Conservation (phyloP, 352 stramenopile genomes). For the Globisporangium yorkense region DNA sequence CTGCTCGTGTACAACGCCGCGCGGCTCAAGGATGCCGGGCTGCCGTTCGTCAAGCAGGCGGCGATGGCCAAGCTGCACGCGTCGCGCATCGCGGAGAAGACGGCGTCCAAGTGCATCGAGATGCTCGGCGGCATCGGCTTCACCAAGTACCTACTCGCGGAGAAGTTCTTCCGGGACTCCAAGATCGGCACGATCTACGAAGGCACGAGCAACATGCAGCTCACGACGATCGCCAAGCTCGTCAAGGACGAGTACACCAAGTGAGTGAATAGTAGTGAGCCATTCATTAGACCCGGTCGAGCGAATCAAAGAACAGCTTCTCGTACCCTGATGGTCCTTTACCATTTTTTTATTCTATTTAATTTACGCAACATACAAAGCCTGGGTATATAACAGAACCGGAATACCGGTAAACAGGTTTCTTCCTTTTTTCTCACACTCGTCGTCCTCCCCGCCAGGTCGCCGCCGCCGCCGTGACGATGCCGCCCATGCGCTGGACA, state of each 20-base stretch:
- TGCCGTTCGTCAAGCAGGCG: constrained; percentile 96
- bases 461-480: neutral
- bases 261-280: constrained; percentile 12
- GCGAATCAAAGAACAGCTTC: too few relatives aligned
- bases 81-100: constrained; percentile 93
- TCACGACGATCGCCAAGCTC: constrained; percentile 91
- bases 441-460: too few relatives aligned
- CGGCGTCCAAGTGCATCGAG: constrained; percentile 95
- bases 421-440: neutral
- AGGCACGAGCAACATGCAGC: constrained; percentile 97
- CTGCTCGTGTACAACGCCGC: constrained; percentile 94
- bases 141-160: constrained; percentile 90
- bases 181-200: constrained; percentile 98
- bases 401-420: too few relatives aligned
- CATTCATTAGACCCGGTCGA: too few relatives aligned
- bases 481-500: constrained; percentile 61
- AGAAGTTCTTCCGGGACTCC: constrained; percentile 97
- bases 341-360: too few relatives aligned
- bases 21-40: constrained; percentile 90
- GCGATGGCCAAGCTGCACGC: constrained; percentile 96
- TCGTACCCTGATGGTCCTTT: too few relatives aligned
- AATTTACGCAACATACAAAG: too few relatives aligned
- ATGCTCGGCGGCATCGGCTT: constrained; percentile 95
- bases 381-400: too few relatives aligned
- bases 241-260: constrained; percentile 87